phyloP scores from a whole-genome alignment of 225 moss, liverwort and hornwort species.

The Lunularia cruciata region DNA sequence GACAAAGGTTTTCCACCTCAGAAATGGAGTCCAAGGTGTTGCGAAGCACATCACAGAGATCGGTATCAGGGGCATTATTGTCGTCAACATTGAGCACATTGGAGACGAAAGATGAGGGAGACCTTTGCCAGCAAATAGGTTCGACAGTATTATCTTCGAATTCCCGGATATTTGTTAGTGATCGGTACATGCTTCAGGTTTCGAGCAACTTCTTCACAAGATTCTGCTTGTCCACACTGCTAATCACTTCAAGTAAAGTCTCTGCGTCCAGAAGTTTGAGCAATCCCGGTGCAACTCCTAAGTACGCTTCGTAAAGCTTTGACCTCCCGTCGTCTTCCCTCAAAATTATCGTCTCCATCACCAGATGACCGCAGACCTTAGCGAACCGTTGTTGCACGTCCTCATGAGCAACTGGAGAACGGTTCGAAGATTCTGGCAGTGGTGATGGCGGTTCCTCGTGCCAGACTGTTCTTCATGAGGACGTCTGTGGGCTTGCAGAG shows the following conservation, averaged over 20 bases:
- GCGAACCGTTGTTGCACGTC: neutral
- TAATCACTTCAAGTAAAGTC: neutral
- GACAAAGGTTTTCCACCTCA: conserved; percentile 35
- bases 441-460: neutral
- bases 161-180: conserved; percentile 1
- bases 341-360: neutral
- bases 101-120: too few relatives aligned
- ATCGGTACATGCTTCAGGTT: neutral
- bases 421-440: neutral
- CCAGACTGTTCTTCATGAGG: too few relatives aligned
- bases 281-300: neutral
- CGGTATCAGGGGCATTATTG: neutral
- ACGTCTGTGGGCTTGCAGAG: neutral
- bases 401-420: neutral
- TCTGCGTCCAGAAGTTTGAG: neutral
- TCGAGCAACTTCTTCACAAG: neutral
- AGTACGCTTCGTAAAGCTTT: neutral
- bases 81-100: too few relatives aligned
- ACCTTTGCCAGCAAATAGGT: too few relatives aligned
- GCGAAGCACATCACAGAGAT: conserved; percentile 1
- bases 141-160: neutral
- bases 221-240: neutral
- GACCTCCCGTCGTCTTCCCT: neutral
- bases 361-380: neutral
- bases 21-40: conserved; percentile 31